Base-by-base conservation (phyloP, 495 filamentous ascomycete species). In the Annulohypoxylon maeteangense region DNA sequence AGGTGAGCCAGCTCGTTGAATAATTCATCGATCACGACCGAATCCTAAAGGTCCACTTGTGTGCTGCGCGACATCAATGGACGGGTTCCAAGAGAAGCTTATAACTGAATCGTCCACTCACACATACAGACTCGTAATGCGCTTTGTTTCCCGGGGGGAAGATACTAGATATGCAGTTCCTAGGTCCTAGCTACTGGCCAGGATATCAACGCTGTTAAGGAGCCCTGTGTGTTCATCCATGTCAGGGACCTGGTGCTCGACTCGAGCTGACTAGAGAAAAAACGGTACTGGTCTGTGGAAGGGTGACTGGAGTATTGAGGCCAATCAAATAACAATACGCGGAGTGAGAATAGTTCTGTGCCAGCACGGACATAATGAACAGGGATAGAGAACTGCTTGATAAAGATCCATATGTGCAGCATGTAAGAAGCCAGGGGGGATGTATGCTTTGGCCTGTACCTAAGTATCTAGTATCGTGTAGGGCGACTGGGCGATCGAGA, bases 291-390 rank as follows among this genome's bases (percentile, higher is more conserved):
- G 20, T 27, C 23, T 48, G 40, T 62, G 62, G 20, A 27, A 71
- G 50, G 57, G 50, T 62, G 31, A 50, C 48, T 60, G 27, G 51
- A 51, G n/a, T 23, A 44, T 40, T 0, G 32, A 47, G 51, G 53
- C 69, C 69, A 72, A 72, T 72, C 58, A 72, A 45, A 53, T 59
- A 12, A 22, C 2, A 59, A 58, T 18, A 60, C 36, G 22, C 16
- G 38, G 11, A 27, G 45, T 34, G 22, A 54, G 45, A 56, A 72
- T 68, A 55, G 55, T 40, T 72, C 16, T 59, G 55, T 56, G 47
- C 12, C 23, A 62, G 36, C 64, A 65, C 69, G 34, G 55, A 60
- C 60, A 72, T 58, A 18, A 25, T 7, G 48, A 57, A 14, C 60
- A 65, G 50, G 70, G 65, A 68, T 68, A 22, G 7, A 31, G 32